Percentiles rank a stretch among this genome's conserved stretches.
Evolutionary conservation across 1,139 yeast genomes (phyloP).

Genomic region (Geotrichum histeridarum): DNA sequence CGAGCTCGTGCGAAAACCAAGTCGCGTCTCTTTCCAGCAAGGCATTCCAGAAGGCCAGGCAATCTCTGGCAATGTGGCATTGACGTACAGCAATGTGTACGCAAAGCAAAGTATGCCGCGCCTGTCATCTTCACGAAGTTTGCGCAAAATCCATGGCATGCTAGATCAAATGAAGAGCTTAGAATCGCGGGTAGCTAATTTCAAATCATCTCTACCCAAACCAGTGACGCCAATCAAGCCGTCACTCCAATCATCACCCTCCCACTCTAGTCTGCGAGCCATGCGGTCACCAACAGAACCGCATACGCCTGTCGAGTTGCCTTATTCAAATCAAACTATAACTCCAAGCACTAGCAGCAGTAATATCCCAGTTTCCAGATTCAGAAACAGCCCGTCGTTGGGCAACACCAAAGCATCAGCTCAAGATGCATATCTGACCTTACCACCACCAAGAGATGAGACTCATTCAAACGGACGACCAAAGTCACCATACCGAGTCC

Average conservation of each 20-base stretch:
- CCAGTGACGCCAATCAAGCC: constrained; percentile 20
- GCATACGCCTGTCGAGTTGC: background rate
- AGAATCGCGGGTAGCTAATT: constrained; percentile 34
- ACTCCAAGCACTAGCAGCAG: constrained; percentile 5
- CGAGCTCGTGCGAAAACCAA: constrained; percentile 2
- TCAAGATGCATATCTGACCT: constrained; percentile 2
- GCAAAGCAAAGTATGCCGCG: constrained; percentile 6
- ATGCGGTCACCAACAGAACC: constrained; percentile 2
- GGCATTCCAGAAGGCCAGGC: constrained; percentile 5
- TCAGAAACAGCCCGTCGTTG: constrained; percentile 15
- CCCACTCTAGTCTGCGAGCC: constrained; percentile 6
- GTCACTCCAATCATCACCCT: constrained; percentile 5
- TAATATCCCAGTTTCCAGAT: constrained; percentile 14
- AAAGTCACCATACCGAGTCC: background rate
- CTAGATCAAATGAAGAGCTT: constrained; percentile 33
- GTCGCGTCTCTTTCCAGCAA: constrained; percentile 4
- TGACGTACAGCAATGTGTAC: background rate
- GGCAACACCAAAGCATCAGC: constrained; percentile 1
- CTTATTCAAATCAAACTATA: background rate
- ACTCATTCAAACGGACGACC: background rate
- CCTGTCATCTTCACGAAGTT: constrained; percentile 31
- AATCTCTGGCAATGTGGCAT: background rate
- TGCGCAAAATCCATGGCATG: constrained; percentile 36
- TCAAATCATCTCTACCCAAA: constrained; percentile 32
- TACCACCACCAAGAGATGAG: background rate